Evolutionary conservation across 768 basidiomycete genomes (phyloP).

Genomic region (Lactifluus subvellereus): DNA sequence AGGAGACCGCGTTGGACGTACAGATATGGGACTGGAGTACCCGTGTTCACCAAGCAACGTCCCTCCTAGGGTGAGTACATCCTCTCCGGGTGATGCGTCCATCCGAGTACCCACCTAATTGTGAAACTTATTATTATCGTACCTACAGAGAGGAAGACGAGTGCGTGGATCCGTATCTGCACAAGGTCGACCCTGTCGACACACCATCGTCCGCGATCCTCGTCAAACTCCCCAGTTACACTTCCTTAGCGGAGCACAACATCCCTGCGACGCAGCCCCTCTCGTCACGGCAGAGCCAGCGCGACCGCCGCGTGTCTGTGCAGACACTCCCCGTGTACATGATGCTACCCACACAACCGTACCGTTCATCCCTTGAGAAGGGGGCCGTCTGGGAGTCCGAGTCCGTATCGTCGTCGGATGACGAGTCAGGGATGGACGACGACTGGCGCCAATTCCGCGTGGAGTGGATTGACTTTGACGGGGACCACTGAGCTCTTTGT

Average conservation of each 20-base stretch:
- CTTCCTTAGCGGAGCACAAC: not conserved
- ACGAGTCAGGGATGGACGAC: conserved; percentile 5
- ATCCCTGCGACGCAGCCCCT: not conserved
- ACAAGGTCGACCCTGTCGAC: conserved; percentile 11
- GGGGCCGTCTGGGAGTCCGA: conserved; percentile 7
- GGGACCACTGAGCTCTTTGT: not conserved
- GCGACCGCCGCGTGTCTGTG: not conserved
- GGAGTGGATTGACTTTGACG: conserved; percentile 21
- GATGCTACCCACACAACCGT: not conserved
- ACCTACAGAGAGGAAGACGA: conserved; percentile 4
- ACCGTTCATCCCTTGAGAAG: not conserved
- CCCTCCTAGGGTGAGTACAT: conserved; percentile 6
- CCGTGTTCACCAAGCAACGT: conserved; percentile 1
- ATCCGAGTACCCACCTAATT: not conserved
- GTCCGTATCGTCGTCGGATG: not conserved
- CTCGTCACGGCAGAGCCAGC: not conserved
- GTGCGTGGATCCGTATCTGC: not conserved
- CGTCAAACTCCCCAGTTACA: not conserved
- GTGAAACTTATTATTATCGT: not conserved
- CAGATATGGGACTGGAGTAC: conserved; percentile 20
- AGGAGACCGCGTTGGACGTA: conserved; percentile 9
- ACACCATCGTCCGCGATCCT: not conserved
- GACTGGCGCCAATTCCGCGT: conserved; percentile 22
- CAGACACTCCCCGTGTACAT: not conserved
- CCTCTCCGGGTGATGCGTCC: not conserved